Evolutionary conservation across 176 grass and related monocot species (phyloP).

Genomic region (Juncus inflexus): DNA sequence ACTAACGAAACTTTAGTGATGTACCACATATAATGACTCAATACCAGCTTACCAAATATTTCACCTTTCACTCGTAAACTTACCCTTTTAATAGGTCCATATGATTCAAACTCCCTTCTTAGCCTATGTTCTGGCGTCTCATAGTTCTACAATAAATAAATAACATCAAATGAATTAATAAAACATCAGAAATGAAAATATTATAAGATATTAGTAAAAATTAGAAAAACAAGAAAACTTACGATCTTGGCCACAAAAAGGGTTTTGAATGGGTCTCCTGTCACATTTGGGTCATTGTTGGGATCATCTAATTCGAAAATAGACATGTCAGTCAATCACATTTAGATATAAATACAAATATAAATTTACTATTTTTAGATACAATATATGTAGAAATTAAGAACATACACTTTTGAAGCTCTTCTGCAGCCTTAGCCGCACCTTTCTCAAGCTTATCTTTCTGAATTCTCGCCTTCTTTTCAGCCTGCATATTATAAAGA

Average conservation of each 20-base stretch:
- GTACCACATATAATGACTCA: slow-evolving; percentile 28
- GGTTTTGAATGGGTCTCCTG: slow-evolving; percentile 79
- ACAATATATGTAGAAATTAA: slow-evolving; percentile 22
- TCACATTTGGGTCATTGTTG: slow-evolving; percentile 53
- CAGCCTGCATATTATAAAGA: slow-evolving; percentile 34
- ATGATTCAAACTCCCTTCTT: slow-evolving; percentile 81
- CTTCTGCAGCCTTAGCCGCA: slow-evolving; percentile 64
- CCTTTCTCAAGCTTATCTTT: slow-evolving; percentile 59
- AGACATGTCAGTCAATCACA: slow-evolving; percentile 5
- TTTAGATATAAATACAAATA: slow-evolving; percentile 8
- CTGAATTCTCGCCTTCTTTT: slow-evolving; percentile 67
- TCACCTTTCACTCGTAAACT: slow-evolving; percentile 48
- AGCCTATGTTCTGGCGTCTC: slow-evolving; percentile 58
- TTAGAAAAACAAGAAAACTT: slow-evolving; percentile 28
- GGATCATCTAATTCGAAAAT: slow-evolving; percentile 51
- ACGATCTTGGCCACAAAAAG: slow-evolving; percentile 66
- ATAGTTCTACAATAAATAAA: slow-evolving; percentile 44
- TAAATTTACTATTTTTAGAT: background rate
- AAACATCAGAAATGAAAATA: slow-evolving; percentile 9
- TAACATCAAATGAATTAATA: background rate
- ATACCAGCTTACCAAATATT: slow-evolving; percentile 60
- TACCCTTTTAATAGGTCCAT: slow-evolving; percentile 88
- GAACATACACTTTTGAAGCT: slow-evolving; percentile 58
- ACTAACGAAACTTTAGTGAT: no score
- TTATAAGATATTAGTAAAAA: background rate